Conservation (phyloP, 495 filamentous ascomycete species). For the Lophiotrema nucula region DNA sequence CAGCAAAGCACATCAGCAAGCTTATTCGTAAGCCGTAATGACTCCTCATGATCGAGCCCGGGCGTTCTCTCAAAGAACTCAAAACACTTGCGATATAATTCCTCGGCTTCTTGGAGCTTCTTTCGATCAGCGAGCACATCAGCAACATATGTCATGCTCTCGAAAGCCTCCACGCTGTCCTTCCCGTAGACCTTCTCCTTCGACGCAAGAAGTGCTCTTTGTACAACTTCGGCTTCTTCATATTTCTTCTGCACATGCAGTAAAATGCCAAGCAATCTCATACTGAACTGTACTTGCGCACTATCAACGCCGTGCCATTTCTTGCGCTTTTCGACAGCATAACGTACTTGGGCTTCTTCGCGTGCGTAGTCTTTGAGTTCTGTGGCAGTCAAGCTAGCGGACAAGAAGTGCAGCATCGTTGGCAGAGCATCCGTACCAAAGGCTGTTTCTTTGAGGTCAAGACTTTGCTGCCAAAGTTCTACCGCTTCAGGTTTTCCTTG, state of each 20-base stretch:
- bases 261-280: not conserved
- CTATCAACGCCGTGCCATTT: not conserved
- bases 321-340: not conserved
- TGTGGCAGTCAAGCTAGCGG: not conserved
- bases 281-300: not conserved
- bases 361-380: not conserved
- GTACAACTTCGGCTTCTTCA: slow-evolving; percentile 1
- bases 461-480: not conserved
- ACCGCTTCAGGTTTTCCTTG: not conserved
- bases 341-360: not conserved
- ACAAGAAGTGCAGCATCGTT: not conserved
- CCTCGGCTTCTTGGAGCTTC: not conserved
- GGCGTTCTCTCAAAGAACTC: slow-evolving; percentile 3
- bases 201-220: not conserved
- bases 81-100: not conserved
- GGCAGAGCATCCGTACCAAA: not conserved
- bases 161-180: not conserved
- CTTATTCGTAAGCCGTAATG: not conserved
- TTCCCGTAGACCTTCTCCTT: not conserved
- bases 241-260: not conserved
- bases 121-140: not conserved
- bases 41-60: not conserved
- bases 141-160: not conserved
- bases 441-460: not conserved
- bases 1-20: not conserved